Base-by-base conservation (phyloP, 129 eudicot genomes). In the Chrysanthemum seticuspe region DNA sequence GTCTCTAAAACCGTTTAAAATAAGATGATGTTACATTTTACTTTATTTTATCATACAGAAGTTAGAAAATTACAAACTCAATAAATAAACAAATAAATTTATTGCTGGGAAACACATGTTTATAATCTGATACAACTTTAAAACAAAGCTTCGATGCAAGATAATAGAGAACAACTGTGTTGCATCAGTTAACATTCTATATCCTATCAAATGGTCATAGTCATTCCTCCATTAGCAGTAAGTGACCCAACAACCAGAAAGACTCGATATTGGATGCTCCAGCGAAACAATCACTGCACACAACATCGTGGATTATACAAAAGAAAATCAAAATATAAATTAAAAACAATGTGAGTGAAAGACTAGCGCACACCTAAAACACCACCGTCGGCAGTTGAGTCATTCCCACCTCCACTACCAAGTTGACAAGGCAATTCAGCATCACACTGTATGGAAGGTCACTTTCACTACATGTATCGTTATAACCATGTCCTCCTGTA, bases 381-480 rank as follows among this genome's bases (percentile, higher is more conserved):
- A 74, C 98, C 98, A 23, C 98, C 98, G 59, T 95, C 98, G 74
- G 96, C 85, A 68, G 96, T 89, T 65, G 90, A 78, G 57, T 84
- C 91, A 80, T 87, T 85, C 64, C 98, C 98, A 73, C 98, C 87
- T 84, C 98, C 98, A 85, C 98, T 93, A 51, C 98, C 98, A 36
- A 87, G 84, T 78, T 86, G 95, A 87, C 98, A 93, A 27, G 98
- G 98, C 78, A 89, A 78, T 71, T 81, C 55, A 73, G 95, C 79
- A 73, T 83, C 25, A 23, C 76, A 48, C 98, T 96, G 75, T 93
- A 93, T 4, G 95, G 25, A 48, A 84, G 63, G 49, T 96, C 98
- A 76, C 98, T 95, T 15, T 84, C 82, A 60, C 84, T 67, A 55
- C 89, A 87, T 62, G 80, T 87, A 45, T 57, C 92, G 57, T 84